Base-by-base conservation (phyloP, 305 asterid genomes). In the Ajuga reptans region DNA sequence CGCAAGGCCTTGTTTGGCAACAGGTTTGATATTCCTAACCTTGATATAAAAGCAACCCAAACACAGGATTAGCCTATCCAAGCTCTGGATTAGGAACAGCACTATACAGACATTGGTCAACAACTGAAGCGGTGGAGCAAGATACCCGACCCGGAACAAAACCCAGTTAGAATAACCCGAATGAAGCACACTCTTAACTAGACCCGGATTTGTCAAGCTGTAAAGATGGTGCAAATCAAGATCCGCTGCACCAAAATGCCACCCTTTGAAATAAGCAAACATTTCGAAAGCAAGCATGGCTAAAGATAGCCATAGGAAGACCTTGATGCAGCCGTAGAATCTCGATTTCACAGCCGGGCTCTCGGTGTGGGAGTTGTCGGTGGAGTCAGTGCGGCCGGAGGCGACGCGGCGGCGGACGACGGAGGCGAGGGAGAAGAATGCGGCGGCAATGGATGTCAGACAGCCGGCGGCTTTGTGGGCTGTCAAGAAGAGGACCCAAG, bases 401-500 rank as follows among this genome's bases (percentile, higher is more conserved):
- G 92, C 72, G 27, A 91, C 77, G 41, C 96, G 97, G 75, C 95
- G 97, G 83, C 95, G 89, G 69, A 91, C 80, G 16, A 80, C 67
- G 74, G 96, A 34, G 65, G 84, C 81, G 45, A 90, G 81, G 64
- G 83, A 77, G 80, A 87, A 39, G 79, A 88, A 86, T 80, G 91
- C 86, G n/a, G 95, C 60, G 59, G 82, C 97, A 37, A 91, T 77
- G 60, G 91, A 87, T 21, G 95, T 71, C n/a, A 91, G 78, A 60
- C 97, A 89, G 27, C 97, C 97, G 3, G 97, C 97, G 0, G 97
- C 96, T 24, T 85, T 87, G 76, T 91, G 96, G 72, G 97, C 97
- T 60, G 86, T 91, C n/a, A 91, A 72, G 52, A 91, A 87, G 37
- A 91, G 91, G 14, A 91, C 96, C 97, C 97, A 91, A 0, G 96